Conservation (phyloP, 2,329 filamentous ascomycete species). For the Colletotrichum karsti region DNA sequence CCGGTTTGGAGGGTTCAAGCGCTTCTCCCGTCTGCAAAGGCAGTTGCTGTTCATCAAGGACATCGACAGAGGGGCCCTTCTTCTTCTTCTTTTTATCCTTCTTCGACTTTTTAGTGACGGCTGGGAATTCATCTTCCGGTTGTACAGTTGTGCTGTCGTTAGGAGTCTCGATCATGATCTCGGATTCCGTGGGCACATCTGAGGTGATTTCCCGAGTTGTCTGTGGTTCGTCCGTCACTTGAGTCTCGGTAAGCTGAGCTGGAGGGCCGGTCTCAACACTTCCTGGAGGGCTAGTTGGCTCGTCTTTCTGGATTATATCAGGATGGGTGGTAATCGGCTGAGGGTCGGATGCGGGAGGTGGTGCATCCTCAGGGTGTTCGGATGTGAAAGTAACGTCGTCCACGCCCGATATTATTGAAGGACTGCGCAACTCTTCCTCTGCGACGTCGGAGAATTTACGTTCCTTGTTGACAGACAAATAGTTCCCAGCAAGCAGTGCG, state of each 20-base stretch:
- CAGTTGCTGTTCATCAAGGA: neutral
- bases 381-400: neutral
- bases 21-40: neutral
- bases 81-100: slow-evolving; percentile 22
- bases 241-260: neutral
- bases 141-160: slow-evolving; percentile 27
- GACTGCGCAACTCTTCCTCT: neutral
- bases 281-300: neutral
- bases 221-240: neutral
- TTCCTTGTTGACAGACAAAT: neutral
- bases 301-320: neutral
- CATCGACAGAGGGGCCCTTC: neutral
- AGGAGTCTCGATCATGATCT: slow-evolving; percentile 7
- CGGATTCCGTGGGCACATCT: neutral
- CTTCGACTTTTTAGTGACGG: slow-evolving; percentile 35
- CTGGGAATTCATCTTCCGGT: slow-evolving; percentile 31
- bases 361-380: neutral
- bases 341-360: neutral
- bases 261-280: neutral
- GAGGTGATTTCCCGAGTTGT: too few species aligned
- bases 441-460: neutral
- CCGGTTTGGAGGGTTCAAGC: neutral
- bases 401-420: neutral
- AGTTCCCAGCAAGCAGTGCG: too few species aligned
- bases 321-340: neutral